Evolutionary conservation across 768 basidiomycete species (phyloP), one percentile per base, ranked within the genome.

Genomic region (Porphyrellus cyaneotinctus): DNA sequence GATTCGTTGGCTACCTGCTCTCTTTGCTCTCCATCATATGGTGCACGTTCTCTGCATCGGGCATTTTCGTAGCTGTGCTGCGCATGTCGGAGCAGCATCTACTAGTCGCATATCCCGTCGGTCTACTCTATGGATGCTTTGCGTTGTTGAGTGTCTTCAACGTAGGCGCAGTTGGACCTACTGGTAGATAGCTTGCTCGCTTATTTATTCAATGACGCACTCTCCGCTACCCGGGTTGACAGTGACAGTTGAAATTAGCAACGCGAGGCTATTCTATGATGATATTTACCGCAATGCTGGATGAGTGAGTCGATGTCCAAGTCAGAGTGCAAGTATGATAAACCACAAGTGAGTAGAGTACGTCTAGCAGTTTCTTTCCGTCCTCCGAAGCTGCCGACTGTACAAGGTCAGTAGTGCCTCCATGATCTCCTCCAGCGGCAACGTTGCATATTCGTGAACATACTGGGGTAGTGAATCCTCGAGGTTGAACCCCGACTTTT

Each of bases 31-130:
- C 88, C 2, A 91, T 99, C 58, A 69, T 91, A 41, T 99, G 97
- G 97, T 98, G 94, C 74, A 97, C 97, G 32, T 93, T 95, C 64
- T 83, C 95, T 7, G 95, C 97, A 12, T 95, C 91, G 2, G 87
- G 87, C 14, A 98, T 99, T 51, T 98, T 99, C 62, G 92, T 95
- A 10, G 88, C 91, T 3, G 94, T 97, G 35, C 76, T 99, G 46
- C 83, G 91, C 58, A 95, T 99, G 91, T 92, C 91, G 10, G 88
- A 95, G 58, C 97, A 99, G 68, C 80, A 95, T 43, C 75, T 97
- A 24, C 81, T 99, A 22, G 94, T 99, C 36, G 97, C 95, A 58
- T 99, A 99, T 71, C 97, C 97, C 12, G 85, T 98, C 47, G 93
- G 91, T 33, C 72, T 99, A 47, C 75, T 98, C 22, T 99, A 97